Conservation (phyloP, 345 rosid genomes). For the Corchorus capsularis region DNA sequence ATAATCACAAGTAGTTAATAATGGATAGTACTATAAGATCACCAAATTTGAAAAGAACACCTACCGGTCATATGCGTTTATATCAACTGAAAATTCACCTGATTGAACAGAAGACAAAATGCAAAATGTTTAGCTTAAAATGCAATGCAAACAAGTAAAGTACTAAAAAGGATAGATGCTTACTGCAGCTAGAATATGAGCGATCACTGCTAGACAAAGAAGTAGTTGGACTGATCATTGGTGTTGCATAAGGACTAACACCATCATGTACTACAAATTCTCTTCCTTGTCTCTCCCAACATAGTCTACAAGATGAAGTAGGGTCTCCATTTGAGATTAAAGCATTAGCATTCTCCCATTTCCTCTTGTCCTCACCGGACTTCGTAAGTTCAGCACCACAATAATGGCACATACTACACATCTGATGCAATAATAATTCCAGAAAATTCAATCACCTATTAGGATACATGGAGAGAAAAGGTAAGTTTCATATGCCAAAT, state of each 20-base stretch:
- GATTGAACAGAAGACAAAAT: slow-evolving; percentile 19
- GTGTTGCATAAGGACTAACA: slow-evolving; percentile 32
- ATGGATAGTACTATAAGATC: slow-evolving; percentile 1
- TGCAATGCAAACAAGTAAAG: slow-evolving; percentile 5
- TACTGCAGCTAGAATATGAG: slow-evolving; percentile 70
- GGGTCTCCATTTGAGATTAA: slow-evolving; percentile 35
- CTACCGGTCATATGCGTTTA: slow-evolving; percentile 54
- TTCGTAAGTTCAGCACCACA: slow-evolving; percentile 43
- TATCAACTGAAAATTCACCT: slow-evolving; percentile 85
- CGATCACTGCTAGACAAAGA: slow-evolving; percentile 65
- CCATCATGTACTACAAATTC: slow-evolving; percentile 31
- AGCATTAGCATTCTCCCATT: slow-evolving; percentile 32
- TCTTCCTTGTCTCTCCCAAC: slow-evolving; percentile 48
- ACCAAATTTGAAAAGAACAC: slow-evolving; percentile 13
- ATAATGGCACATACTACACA: slow-evolving; percentile 49
- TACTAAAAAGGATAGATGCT: slow-evolving; percentile 17
- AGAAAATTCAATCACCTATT: slow-evolving; percentile 30
- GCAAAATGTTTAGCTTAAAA: slow-evolving; percentile 21
- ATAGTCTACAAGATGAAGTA: slow-evolving; percentile 46
- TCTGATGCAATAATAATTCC: slow-evolving; percentile 28
- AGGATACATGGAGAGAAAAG: neutral
- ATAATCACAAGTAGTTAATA: slow-evolving; percentile 10
- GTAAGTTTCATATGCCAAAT: slow-evolving; percentile 4
- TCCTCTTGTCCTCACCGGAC: slow-evolving; percentile 33
- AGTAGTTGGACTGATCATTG: slow-evolving; percentile 59